Conservation (phyloP, 139 green algal genomes). For the Gonium pectorale region DNA sequence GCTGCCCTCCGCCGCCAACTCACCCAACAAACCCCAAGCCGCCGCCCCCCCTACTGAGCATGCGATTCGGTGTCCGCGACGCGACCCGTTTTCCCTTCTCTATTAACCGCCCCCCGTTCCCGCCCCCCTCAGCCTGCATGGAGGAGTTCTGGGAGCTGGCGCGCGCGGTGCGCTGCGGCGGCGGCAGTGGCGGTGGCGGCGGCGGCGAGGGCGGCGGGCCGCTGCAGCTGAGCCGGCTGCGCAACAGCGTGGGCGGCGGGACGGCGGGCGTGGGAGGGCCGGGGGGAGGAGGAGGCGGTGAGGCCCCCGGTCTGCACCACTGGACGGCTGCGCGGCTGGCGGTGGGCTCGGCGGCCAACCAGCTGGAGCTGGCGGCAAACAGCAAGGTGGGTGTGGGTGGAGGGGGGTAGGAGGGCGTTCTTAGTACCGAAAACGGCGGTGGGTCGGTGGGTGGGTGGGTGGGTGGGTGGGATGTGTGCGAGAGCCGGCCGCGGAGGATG, state of each 20-base stretch:
- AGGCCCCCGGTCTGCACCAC: slow-evolving; percentile 27
- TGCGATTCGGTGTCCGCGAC: background rate
- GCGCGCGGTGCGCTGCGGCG: background rate
- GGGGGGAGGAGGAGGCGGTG: background rate
- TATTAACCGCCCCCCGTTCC: background rate
- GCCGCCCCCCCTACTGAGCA: background rate
- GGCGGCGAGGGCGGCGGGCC: no score
- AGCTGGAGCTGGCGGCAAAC: slow-evolving; percentile 49
- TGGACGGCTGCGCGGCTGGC: slow-evolving; percentile 21
- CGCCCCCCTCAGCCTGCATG: background rate
- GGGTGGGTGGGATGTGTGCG: no score
- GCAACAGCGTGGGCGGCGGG: background rate
- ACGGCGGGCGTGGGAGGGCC: background rate
- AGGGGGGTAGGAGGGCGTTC: no score
- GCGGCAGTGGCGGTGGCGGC: background rate
- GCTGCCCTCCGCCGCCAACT: no score
- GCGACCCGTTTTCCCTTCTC: background rate
- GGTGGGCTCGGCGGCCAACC: slow-evolving; percentile 44
- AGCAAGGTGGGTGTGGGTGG: slow-evolving; percentile 3
- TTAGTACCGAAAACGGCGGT: no score
- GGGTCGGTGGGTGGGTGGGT: background rate
- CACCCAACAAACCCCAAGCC: background rate
- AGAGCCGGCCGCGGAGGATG: no score
- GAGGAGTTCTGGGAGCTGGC: slow-evolving; percentile 29
- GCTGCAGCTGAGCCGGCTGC: background rate